Conservation (phyloP, 257 asterid genomes). For the Salvia rosmarinus region DNA sequence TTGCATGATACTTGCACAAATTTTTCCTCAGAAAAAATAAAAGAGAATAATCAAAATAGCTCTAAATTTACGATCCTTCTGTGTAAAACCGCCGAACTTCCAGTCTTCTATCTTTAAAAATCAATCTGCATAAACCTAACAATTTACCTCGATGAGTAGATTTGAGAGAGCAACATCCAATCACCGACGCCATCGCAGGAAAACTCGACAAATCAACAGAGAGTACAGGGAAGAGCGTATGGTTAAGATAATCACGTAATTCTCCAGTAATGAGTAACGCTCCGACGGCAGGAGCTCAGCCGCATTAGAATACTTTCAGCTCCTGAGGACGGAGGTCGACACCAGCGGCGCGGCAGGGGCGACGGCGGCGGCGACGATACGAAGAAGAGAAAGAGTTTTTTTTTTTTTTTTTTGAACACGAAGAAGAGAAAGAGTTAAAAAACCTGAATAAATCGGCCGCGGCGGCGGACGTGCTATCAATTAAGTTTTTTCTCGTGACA, state of each 20-base stretch:
- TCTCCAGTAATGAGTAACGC: constrained; percentile 19
- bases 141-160: constrained; percentile 43
- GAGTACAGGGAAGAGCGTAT: not conserved
- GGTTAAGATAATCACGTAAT: constrained; percentile 20
- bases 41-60: not conserved
- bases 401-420: too few species aligned
- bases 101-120: not conserved
- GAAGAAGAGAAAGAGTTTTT: not conserved
- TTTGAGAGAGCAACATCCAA: constrained; percentile 49
- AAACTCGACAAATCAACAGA: not conserved
- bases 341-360: not conserved
- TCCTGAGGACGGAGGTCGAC: not conserved
- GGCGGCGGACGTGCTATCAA: constrained; percentile 43
- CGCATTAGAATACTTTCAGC: constrained; percentile 24
- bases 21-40: not conserved
- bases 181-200: constrained; percentile 42
- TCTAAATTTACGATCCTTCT: not conserved
- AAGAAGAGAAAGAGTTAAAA: too few species aligned
- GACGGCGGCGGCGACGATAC: not conserved
- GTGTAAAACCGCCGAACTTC: not conserved
- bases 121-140: not conserved
- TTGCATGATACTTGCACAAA: not conserved
- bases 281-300: constrained; percentile 26
- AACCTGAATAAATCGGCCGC: constrained; percentile 6
- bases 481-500: not conserved